Evolutionary conservation across 2,329 filamentous ascomycete genomes (phyloP).

Genomic region (Phaeophleospora eucalypticola): DNA sequence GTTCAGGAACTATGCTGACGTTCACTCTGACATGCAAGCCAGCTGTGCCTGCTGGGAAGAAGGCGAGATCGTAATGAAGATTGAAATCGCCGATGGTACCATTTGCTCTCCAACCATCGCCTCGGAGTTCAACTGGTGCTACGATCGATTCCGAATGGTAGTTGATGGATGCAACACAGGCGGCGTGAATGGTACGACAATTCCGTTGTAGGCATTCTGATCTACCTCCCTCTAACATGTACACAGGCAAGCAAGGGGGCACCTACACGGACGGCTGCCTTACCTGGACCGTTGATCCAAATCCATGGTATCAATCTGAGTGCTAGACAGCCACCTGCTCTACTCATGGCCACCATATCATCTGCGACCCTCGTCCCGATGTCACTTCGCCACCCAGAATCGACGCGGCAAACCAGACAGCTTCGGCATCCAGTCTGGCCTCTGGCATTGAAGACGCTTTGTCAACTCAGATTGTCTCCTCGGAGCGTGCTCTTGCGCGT

Average conservation of each 20-base stretch:
- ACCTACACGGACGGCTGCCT: not conserved
- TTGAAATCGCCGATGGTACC: not conserved
- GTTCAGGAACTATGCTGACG: not conserved
- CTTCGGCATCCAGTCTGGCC: too few species aligned
- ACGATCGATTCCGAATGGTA: not conserved
- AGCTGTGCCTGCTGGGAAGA: conserved; percentile 1
- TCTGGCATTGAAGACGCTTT: too few species aligned
- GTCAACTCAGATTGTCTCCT: too few species aligned
- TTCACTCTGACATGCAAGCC: not conserved
- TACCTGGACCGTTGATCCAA: not conserved
- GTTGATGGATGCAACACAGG: conserved; percentile 1
- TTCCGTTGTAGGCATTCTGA: too few species aligned
- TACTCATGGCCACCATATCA: too few species aligned
- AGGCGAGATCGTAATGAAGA: conserved; percentile 5
- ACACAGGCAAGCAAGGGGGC: not conserved
- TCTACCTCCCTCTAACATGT: too few species aligned
- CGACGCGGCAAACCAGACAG: too few species aligned
- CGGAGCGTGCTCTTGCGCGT: too few species aligned
- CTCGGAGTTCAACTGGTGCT: not conserved
- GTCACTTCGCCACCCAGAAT: too few species aligned
- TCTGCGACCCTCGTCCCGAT: too few species aligned
- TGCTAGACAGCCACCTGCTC: not conserved
- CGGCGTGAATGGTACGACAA: not conserved
- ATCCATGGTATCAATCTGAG: not conserved
- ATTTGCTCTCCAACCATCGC: not conserved